These are phyloP conservation scores for Nannizzia gypsea DNA, from an alignment of 2,329 filamentous ascomycete genomes.

Conservation along the genomic window DNA sequence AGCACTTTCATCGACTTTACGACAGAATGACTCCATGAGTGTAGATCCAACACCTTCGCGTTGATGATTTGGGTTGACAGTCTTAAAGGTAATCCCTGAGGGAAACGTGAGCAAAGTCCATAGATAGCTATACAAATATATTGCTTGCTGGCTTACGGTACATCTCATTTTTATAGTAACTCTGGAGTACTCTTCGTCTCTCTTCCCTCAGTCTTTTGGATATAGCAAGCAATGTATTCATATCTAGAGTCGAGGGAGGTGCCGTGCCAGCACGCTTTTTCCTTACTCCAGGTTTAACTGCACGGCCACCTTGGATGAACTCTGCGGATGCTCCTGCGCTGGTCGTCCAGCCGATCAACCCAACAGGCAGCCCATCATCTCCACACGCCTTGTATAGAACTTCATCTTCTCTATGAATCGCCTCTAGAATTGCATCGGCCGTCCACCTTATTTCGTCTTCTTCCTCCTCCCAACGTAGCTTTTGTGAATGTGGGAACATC, in stretches of 20 bases:
- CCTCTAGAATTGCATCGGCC: neutral
- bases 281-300: neutral
- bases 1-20: neutral
- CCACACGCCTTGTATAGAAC: neutral
- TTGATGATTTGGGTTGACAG: constrained; percentile 14
- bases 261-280: neutral
- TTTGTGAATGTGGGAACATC: neutral
- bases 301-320: neutral
- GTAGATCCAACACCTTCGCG: constrained; percentile 12
- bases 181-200: neutral
- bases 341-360: neutral
- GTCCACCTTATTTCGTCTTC: neutral
- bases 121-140: neutral
- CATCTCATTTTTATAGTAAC: neutral
- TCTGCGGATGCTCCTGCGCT: neutral
- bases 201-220: neutral
- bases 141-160: neutral
- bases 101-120: neutral
- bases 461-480: neutral
- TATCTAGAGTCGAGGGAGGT: neutral
- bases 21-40: constrained; percentile 13
- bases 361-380: neutral
- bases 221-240: neutral
- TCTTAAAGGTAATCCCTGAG: constrained; percentile 12
- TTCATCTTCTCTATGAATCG: neutral